Base-by-base conservation (phyloP, 2,329 filamentous ascomycete genomes). In the Aspergillus bombycis region DNA sequence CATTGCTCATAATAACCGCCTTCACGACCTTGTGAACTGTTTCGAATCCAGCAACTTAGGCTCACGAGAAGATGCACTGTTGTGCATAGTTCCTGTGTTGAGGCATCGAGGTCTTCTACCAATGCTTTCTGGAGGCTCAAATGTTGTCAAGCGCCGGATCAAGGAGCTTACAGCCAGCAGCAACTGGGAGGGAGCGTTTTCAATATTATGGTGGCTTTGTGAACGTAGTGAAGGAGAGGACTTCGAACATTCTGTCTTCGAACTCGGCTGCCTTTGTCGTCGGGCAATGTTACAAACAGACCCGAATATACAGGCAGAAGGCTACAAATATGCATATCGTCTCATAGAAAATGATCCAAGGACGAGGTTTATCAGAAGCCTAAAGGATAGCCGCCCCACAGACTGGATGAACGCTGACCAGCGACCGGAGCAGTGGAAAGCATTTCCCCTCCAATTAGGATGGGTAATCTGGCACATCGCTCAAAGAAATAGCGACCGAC, bases 71-170 rank as follows among this genome's bases (percentile, higher is more conserved):
- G 75, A 78, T 58, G 75, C 73, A 26, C 60, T 77, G 8, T 43
- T 76, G 14, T 77, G 75, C 50, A 71, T 75, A 26, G 62, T 77
- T n/a, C 74, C 74, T 0, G 66, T 67, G 4, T 23, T 77, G 2
- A 69, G 57, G 43, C 19, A 62, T 2, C 58, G 46, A 4, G 6
- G 26, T 1, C 50, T 74, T 10, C 48, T 77, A 3, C 75, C 74
- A 9, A 46, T 65, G 1, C 63, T 77, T 9, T 46, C 69, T 0
- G 73, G 65, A 1, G 66, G 75, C 26, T 68, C 62, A 0, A 1
- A 12, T 1, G 60, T 41, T 1, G 36, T 74, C 5, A 65, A 62
- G n/a, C 38, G 41, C 23, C 66, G 60, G 0, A 60, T 67, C 1
- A 60, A 71, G 8, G 23, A 45, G 0, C 38, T 64, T 0, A 62